Evolutionary conservation across 495 filamentous ascomycete species (phyloP).

Genomic region (Recurvomyces mirabilis): DNA sequence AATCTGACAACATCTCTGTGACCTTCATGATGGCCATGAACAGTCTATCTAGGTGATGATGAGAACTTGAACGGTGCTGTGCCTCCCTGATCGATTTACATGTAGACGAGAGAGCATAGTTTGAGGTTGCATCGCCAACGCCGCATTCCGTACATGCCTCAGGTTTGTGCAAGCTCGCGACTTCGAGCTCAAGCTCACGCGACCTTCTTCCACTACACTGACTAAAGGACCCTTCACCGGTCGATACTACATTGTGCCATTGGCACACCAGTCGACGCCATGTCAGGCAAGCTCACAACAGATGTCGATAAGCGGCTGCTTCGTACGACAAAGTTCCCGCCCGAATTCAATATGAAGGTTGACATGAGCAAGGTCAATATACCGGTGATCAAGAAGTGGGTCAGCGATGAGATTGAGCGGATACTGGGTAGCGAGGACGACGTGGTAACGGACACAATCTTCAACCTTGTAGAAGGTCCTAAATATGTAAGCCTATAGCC

Average conservation of each 20-base stretch:
- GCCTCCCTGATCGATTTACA: no score
- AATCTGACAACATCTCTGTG: conserved; percentile 17
- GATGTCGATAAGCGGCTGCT: conserved; percentile 74
- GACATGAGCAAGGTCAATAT: conserved; percentile 95
- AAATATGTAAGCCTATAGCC: conserved; percentile 57
- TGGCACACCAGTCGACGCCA: no score
- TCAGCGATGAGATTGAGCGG: conserved; percentile 70
- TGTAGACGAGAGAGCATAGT: no score
- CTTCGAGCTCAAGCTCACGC: no score
- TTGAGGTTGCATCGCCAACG: no score
- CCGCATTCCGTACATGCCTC: no score
- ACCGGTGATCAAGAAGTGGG: conserved; percentile 98
- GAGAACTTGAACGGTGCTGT: no score
- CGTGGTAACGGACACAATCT: conserved; percentile 85
- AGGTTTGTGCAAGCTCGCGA: no score
- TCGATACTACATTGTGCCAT: no score
- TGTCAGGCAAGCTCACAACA: conserved; percentile 18
- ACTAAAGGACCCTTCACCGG: no score
- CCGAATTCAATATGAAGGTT: conserved; percentile 89
- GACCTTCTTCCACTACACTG: no score
- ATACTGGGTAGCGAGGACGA: conserved; percentile 89
- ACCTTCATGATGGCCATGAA: conserved; percentile 11
- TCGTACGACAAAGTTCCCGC: conserved; percentile 82
- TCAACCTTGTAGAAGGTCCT: conserved; percentile 71
- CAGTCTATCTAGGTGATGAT: no score